Conservation (phyloP, 495 filamentous ascomycete species). For the Lophiotrema nucula region DNA sequence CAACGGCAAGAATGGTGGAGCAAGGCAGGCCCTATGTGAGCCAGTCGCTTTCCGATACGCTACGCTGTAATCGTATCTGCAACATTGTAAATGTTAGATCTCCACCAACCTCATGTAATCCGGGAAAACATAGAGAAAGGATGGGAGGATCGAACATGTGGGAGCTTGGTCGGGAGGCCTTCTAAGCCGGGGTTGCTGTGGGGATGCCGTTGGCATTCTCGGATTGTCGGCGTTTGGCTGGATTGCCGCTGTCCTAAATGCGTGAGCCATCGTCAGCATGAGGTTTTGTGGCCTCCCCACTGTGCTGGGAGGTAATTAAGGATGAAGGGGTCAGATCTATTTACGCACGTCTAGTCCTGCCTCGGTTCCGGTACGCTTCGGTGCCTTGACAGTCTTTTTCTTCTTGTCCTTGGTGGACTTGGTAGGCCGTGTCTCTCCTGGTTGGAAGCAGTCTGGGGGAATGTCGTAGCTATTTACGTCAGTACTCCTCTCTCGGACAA, state of each 20-base stretch:
- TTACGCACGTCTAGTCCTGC: constrained; percentile 41
- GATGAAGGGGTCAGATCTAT: not conserved
- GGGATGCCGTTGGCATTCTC: constrained; percentile 11
- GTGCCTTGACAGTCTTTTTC: constrained; percentile 29
- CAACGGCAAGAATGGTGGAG: not conserved
- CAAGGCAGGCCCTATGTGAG: not conserved
- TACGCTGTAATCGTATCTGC: not conserved
- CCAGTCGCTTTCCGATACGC: not conserved
- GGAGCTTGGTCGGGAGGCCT: not conserved
- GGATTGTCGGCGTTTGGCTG: constrained; percentile 13
- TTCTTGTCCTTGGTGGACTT: constrained; percentile 39
- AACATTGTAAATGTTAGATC: not conserved
- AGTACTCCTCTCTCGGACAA: constrained; percentile 8
- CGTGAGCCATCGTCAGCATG: constrained; percentile 15
- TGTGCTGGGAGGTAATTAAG: not conserved
- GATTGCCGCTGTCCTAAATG: constrained; percentile 3
- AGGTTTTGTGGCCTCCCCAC: not conserved
- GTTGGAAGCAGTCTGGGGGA: constrained; percentile 82
- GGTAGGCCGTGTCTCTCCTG: constrained; percentile 60
- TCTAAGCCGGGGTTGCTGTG: constrained; percentile 12
- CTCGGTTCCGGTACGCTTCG: constrained; percentile 40
- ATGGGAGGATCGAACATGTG: constrained; percentile 5
- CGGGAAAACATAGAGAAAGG: not conserved
- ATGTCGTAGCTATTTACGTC: constrained; percentile 62
- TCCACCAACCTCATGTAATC: not conserved